Evolutionary conservation across 352 stramenopile species (phyloP), one percentile per base, ranked within the genome.

Genomic region (Blastocystis sp.): DNA sequence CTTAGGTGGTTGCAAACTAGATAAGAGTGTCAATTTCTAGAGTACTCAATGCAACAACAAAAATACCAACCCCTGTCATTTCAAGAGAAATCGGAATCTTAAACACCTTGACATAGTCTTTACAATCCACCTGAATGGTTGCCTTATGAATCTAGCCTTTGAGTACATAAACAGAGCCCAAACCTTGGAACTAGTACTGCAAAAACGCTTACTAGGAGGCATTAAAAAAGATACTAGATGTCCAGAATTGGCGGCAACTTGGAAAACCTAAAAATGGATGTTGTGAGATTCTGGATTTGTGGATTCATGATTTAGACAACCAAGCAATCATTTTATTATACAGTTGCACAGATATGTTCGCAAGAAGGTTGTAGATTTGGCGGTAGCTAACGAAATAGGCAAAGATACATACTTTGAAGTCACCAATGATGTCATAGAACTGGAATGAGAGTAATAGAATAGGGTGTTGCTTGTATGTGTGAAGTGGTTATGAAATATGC

Each of bases 281-380:
- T 83, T 42, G 11, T n/a, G 21, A 24, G n/a, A n/a, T n/a, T 83
- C 37, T 39, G 2, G 21, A 54, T 27, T 21, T 24, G 27, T 27
- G 37, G 51, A 27, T 49, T 66, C 39, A 83, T 66, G 21, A 27
- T 9, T 21, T 83, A 83, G 71, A 42, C 49, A 19, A 56, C 24
- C 4, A 65, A 43, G 37, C 56, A 83, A 29, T 83, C 71, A 16
- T 35, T 83, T n/a, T 83, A 83, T 32, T 83, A 83, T 43, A 66
- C 71, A 29, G 71, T 83, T 27, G 52, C 71, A 0, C 49, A 83
- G 46, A 83, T 83, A 32, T 57, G 42, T 27, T 35, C 29, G 0
- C 49, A 83, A 5, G 71, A 83, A 66, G 71, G 71, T 83, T 32
- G 1, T 46, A 7, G 21, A 65, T 59, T 54, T 21, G 6, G 35